Conservation (phyloP, 2,329 filamentous ascomycete species). For the Paraconiothyrium brasiliense region DNA sequence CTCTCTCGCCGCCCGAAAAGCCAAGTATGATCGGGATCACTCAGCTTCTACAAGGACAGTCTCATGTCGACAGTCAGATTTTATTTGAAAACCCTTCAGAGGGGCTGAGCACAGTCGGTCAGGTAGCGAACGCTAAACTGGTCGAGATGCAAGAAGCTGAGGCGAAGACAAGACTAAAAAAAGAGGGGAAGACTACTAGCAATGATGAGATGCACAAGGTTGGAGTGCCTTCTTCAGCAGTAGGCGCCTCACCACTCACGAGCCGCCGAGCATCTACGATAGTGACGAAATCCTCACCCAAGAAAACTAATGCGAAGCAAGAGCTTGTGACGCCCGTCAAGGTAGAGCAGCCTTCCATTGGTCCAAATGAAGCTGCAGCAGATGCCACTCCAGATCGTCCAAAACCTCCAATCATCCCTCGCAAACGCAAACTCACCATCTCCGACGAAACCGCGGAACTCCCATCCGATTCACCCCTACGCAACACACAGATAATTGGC, state of each 20-base stretch:
- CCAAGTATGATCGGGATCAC: conserved; percentile 67
- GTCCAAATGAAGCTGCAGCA: not conserved
- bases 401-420: conserved; percentile 29
- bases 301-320: conserved; percentile 6
- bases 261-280: conserved; percentile 36
- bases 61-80: conserved; percentile 58
- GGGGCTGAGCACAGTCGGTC: conserved; percentile 39
- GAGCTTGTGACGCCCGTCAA: not conserved
- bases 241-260: conserved; percentile 48
- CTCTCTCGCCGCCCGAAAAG: conserved; percentile 61
- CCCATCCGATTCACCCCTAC: conserved; percentile 62
- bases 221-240: conserved; percentile 53
- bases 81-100: conserved; percentile 34
- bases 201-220: conserved; percentile 39
- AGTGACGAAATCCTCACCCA: conserved; percentile 28
- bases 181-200: conserved; percentile 11
- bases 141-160: conserved; percentile 36
- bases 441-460: conserved; percentile 43
- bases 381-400: not conserved
- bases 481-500: conserved; percentile 71
- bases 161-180: conserved; percentile 19
- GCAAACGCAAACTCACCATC: conserved; percentile 45
- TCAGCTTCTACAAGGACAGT: conserved; percentile 65
- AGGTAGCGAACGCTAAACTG: conserved; percentile 38
- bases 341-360: not conserved